Evolutionary conservation across 2,329 filamentous ascomycete genomes (phyloP), one percentile per base, ranked within the genome.

Genomic region (Didymella glomerata): DNA sequence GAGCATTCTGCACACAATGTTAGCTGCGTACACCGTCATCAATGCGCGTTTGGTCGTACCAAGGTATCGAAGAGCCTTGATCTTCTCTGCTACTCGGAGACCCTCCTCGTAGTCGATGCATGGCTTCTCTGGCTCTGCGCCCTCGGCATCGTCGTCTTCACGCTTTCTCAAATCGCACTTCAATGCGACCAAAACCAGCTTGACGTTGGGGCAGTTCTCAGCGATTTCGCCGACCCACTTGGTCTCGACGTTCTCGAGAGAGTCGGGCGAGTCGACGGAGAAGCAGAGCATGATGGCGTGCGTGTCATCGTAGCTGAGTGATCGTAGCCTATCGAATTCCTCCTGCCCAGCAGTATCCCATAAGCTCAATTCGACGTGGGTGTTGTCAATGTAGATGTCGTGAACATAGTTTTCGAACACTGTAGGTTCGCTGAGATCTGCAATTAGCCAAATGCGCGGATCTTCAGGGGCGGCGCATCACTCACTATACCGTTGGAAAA

Each of bases 281-380:
- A 98, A 99, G 83, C 95, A 99, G 68, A 99, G 91, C 90, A 99
- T 97, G 72, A 99, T 97, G 44, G 96, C 88, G 75, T 99, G 95
- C 52, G 95, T 99, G 76, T 99, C 95, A 84, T 93, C 95, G 79
- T 99, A 99, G 48, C 93, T 97, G 54, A 99, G 87, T 65, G 93
- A 96, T 73, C 95, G 91, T 78, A 99, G 82, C 52, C 95, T 89
- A 80, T 99, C 95, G 81, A 98, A 99, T 86, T 99, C 95, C 83
- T 99, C 95, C 81, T 99, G 95, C 25, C 95, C 95, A 38, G 95
- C 95, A 0, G 95, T 99, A 78, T 99, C 95, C 95, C 95, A 99
- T 60, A 99, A 85, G 59, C 94, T 97, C 55, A 99, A 85, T 79
- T 99, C 95, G 77, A 99, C 96, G 80, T 98, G 94, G 51, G 93